phyloP scores from a whole-genome alignment of 176 grass and related monocot species.

The Oryza meridionalis region DNA sequence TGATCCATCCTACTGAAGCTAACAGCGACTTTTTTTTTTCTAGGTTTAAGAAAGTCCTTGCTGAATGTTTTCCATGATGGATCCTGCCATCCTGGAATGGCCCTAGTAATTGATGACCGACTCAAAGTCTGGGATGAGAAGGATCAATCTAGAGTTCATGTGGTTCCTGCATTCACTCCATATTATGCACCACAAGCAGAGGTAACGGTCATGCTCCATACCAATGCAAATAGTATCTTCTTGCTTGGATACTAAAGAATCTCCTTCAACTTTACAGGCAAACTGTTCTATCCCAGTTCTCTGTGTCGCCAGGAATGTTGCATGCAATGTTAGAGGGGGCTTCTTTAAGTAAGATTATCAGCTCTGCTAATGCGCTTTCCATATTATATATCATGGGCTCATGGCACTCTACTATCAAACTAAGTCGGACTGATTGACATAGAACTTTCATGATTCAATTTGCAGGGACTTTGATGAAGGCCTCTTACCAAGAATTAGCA shows the following conservation, averaged over 20 bases:
- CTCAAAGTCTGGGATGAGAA: slow-evolving; percentile 99
- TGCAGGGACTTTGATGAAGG: slow-evolving; percentile 90
- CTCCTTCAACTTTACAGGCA: slow-evolving; percentile 51
- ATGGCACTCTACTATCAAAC: slow-evolving; percentile 2
- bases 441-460: slow-evolving; percentile 30
- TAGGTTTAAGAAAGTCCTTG: slow-evolving; percentile 85
- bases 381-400: slow-evolving; percentile 11
- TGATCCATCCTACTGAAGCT: slow-evolving; percentile 31
- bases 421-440: slow-evolving; percentile 38
- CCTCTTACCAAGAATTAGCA: slow-evolving; percentile 69
- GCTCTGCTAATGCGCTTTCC: slow-evolving; percentile 31
- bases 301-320: slow-evolving; percentile 98
- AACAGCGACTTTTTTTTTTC: slow-evolving; percentile 19
- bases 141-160: slow-evolving; percentile 92
- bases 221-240: slow-evolving; percentile 17
- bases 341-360: slow-evolving; percentile 89
- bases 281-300: slow-evolving; percentile 81
- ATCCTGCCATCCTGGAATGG: slow-evolving; percentile 95
- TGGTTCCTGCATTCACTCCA: slow-evolving; percentile 95
- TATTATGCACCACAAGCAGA: slow-evolving; percentile 99
- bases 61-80: slow-evolving; percentile 94
- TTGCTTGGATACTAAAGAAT: slow-evolving; percentile 38
- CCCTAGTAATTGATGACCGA: slow-evolving; percentile 93
- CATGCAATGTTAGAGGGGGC: slow-evolving; percentile 93
- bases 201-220: slow-evolving; percentile 55